Evolutionary conservation across 176 grass and related monocot species (phyloP).

Genomic region (Hordeum marinum): DNA sequence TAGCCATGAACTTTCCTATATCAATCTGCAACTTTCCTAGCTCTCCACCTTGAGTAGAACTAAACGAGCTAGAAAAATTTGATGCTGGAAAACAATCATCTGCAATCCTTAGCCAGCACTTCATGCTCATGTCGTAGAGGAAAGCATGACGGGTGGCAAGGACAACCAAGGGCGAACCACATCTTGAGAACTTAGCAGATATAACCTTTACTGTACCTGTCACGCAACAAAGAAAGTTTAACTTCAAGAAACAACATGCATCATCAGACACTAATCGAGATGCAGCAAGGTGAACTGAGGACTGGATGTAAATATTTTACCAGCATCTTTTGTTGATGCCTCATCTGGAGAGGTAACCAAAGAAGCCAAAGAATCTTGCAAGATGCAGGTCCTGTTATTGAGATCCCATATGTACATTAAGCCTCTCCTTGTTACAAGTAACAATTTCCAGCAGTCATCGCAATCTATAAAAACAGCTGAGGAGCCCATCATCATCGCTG

Average conservation of each 20-base stretch:
- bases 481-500: slow-evolving; percentile 89
- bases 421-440: slow-evolving; percentile 86
- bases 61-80: slow-evolving; percentile 73
- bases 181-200: slow-evolving; percentile 90
- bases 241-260: not conserved
- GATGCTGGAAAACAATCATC: slow-evolving; percentile 91
- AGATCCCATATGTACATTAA: slow-evolving; percentile 88
- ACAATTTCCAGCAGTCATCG: slow-evolving; percentile 72
- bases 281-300: not conserved
- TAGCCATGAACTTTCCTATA: slow-evolving; percentile 74
- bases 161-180: slow-evolving; percentile 81
- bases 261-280: slow-evolving; percentile 5
- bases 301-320: slow-evolving; percentile 41
- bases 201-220: slow-evolving; percentile 82
- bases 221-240: slow-evolving; percentile 24
- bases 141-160: slow-evolving; percentile 77
- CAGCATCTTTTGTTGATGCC: slow-evolving; percentile 58
- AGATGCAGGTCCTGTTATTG: slow-evolving; percentile 65
- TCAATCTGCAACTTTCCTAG: slow-evolving; percentile 81
- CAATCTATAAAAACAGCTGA: slow-evolving; percentile 86
- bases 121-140: slow-evolving; percentile 77
- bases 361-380: slow-evolving; percentile 74
- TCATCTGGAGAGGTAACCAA: slow-evolving; percentile 59
- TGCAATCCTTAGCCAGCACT: slow-evolving; percentile 91
- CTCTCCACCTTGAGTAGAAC: slow-evolving; percentile 71